phyloP scores from a whole-genome alignment of 805 yeast species.

The Kodamaea laetipori region DNA sequence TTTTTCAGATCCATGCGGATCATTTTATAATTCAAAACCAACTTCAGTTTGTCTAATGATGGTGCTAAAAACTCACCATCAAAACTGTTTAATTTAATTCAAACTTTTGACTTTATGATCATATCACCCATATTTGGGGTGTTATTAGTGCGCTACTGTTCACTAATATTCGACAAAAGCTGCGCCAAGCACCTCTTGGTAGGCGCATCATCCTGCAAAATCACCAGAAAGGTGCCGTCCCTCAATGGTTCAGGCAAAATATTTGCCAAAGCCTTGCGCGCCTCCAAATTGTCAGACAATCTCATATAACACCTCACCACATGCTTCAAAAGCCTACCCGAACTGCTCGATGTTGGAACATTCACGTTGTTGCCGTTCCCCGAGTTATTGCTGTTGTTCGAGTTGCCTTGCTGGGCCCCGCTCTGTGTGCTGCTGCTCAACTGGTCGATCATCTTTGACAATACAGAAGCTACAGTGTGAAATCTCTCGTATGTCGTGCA shows the following conservation, averaged over 20 bases:
- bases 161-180: conserved; percentile 63
- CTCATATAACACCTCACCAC: conserved; percentile 93
- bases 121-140: too few species aligned
- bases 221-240: conserved; percentile 80
- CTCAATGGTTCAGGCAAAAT: conserved; percentile 85
- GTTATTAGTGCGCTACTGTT: conserved; percentile 20
- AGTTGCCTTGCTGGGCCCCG: background rate
- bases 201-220: conserved; percentile 81
- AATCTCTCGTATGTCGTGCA: conserved; percentile 96
- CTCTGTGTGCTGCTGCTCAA: conserved; percentile 43
- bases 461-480: conserved; percentile 88
- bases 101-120: too few species aligned
- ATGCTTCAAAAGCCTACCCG: conserved; percentile 86
- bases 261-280: conserved; percentile 80
- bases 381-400: conserved; percentile 11
- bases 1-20: too few species aligned
- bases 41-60: too few species aligned
- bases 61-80: too few species aligned
- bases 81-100: too few species aligned
- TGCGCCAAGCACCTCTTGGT: conserved; percentile 88
- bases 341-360: conserved; percentile 40
- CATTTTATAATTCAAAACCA: too few species aligned
- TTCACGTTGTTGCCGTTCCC: conserved; percentile 13
- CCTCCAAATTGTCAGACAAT: conserved; percentile 85
- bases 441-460: conserved; percentile 87